phyloP scores from a whole-genome alignment of 2,329 filamentous ascomycete species.

The Beauveria sp. region DNA sequence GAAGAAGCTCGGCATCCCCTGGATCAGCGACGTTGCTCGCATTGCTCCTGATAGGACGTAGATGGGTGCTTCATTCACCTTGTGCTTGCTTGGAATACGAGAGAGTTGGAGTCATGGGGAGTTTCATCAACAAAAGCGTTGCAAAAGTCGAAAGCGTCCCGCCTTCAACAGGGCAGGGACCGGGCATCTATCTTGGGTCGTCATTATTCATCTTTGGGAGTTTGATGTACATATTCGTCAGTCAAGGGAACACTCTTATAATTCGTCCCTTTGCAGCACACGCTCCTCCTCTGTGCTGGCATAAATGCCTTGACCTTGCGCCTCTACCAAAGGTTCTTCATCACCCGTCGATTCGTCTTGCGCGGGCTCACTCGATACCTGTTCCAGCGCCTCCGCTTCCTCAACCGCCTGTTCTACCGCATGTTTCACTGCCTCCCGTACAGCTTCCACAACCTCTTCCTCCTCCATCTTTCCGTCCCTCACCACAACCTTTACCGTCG shows the following conservation, averaged over 20 bases:
- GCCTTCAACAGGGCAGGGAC: conserved; percentile 9
- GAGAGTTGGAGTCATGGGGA: neutral
- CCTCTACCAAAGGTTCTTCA: neutral
- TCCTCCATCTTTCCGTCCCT: conserved; percentile 19
- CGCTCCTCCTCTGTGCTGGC: conserved; percentile 21
- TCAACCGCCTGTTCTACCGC: conserved; percentile 22
- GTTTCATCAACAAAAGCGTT: conserved; percentile 8
- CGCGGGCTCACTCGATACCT: neutral
- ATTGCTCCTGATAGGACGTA: conserved; percentile 29
- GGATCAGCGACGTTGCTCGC: conserved; percentile 48
- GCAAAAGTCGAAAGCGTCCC: neutral
- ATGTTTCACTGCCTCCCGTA: conserved; percentile 17
- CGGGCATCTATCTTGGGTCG: neutral
- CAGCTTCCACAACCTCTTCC: conserved; percentile 47
- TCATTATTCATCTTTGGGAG: conserved; percentile 5
- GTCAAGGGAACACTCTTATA: neutral
- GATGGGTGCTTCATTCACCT: neutral
- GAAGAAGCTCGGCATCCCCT: conserved; percentile 76
- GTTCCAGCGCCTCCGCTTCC: conserved; percentile 7
- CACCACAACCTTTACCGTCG: conserved; percentile 39
- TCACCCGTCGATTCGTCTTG: neutral
- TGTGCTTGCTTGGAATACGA: neutral
- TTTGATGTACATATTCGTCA: conserved; percentile 22
- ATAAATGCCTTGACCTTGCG: conserved; percentile 8
- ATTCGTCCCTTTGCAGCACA: conserved; percentile 18